phyloP scores from a whole-genome alignment of 805 yeast species.

The Ogataea corticis region DNA sequence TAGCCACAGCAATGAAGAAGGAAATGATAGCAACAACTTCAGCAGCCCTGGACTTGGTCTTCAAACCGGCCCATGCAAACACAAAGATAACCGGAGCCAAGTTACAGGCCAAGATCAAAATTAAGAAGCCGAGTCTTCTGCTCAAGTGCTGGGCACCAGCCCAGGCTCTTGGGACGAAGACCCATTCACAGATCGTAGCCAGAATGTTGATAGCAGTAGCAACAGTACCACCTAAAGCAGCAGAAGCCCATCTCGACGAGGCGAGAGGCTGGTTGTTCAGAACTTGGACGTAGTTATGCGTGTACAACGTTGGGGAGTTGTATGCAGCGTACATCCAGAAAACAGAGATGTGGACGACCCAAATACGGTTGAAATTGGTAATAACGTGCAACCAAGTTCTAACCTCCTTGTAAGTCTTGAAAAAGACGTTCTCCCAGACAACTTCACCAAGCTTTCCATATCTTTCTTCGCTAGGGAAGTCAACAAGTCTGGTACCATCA shows the following conservation, averaged over 20 bases:
- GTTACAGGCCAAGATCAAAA: conserved; percentile 65
- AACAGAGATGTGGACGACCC: conserved; percentile 88
- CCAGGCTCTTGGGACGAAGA: conserved; percentile 96
- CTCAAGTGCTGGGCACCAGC: conserved; percentile 97
- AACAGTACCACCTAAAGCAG: conserved; percentile 88
- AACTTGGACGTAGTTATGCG: conserved; percentile 81
- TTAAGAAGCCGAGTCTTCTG: conserved; percentile 79
- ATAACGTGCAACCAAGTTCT: conserved; percentile 97
- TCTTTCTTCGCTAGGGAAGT: conserved; percentile 87
- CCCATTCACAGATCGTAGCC: conserved; percentile 93
- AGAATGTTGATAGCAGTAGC: conserved; percentile 78
- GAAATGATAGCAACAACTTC: conserved; percentile 79
- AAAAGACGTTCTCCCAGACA: conserved; percentile 87
- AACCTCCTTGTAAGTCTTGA: conserved; percentile 92
- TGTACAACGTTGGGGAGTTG: conserved; percentile 89
- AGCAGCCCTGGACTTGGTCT: conserved; percentile 69
- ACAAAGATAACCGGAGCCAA: conserved; percentile 86
- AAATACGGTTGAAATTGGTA: conserved; percentile 96
- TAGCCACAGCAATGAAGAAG: conserved; percentile 84
- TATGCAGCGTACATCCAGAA: conserved; percentile 96
- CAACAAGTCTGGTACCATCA: conserved; percentile 91
- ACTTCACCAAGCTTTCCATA: conserved; percentile 88
- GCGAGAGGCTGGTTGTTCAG: conserved; percentile 84
- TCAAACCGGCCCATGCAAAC: conserved; percentile 74
- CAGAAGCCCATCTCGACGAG: conserved; percentile 90